A percentile compares a stretch with the other conserved stretches of the same genome.
Evolutionary conservation across 2,329 filamentous ascomycete species (phyloP).

Genomic region (Monilinia polystroma): DNA sequence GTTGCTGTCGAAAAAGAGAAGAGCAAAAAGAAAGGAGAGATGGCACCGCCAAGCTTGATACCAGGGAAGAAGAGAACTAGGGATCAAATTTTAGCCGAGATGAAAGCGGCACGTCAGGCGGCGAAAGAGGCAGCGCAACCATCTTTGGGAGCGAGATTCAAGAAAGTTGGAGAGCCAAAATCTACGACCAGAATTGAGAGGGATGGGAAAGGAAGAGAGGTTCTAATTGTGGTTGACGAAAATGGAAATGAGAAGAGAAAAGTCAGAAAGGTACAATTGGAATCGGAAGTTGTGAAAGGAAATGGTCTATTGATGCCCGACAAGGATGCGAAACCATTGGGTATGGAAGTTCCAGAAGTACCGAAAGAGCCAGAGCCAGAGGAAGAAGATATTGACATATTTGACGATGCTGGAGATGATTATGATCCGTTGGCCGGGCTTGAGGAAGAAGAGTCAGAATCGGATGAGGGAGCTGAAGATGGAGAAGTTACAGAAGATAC

Average conservation of each 20-base stretch:
- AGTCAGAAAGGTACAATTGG: constrained; percentile 53
- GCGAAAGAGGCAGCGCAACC: constrained; percentile 54
- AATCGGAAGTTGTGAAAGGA: constrained; percentile 42
- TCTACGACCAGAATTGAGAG: constrained; percentile 59
- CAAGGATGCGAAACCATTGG: constrained; percentile 56
- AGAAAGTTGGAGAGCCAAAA: constrained; percentile 59
- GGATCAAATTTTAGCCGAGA: constrained; percentile 65
- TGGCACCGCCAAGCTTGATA: constrained; percentile 52
- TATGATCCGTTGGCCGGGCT: constrained; percentile 66
- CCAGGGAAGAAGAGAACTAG: constrained; percentile 62
- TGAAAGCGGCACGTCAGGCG: constrained; percentile 62
- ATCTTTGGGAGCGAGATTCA: constrained; percentile 59
- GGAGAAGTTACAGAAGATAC: constrained; percentile 43
- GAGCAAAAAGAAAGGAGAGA: constrained; percentile 56
- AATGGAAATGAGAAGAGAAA: constrained; percentile 66
- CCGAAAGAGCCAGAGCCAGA: constrained; percentile 49
- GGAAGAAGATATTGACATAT: constrained; percentile 61
- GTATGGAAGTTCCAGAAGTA: constrained; percentile 64
- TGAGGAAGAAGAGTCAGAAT: constrained; percentile 42
- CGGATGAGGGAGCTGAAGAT: constrained; percentile 46
- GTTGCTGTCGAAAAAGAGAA: constrained; percentile 52
- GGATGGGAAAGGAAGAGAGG: constrained; percentile 60
- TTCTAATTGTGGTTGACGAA: constrained; percentile 64
- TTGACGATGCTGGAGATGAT: constrained; percentile 63
- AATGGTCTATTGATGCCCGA: constrained; percentile 52